Conservation (phyloP, 2,329 filamentous ascomycete species). For the Arthrobotrys musiformis region DNA sequence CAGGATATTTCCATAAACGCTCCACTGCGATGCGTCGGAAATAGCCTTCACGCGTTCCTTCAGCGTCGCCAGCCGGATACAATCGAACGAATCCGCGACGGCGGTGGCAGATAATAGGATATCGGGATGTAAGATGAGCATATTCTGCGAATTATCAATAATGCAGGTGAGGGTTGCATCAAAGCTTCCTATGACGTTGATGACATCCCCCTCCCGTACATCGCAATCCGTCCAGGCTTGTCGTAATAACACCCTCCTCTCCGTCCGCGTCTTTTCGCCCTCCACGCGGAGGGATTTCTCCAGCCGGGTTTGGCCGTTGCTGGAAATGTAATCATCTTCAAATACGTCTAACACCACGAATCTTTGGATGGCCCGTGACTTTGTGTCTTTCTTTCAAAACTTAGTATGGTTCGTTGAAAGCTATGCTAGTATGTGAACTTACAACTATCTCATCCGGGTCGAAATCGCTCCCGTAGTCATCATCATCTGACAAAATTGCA, state of each 20-base stretch:
- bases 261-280: slow-evolving; percentile 75
- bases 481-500: slow-evolving; percentile 22
- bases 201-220: slow-evolving; percentile 77
- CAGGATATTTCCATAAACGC: slow-evolving; percentile 91
- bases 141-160: slow-evolving; percentile 82
- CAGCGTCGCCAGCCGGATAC: slow-evolving; percentile 87
- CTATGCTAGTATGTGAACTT: slow-evolving; percentile 43
- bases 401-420: slow-evolving; percentile 53
- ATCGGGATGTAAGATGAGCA: slow-evolving; percentile 92
- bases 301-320: slow-evolving; percentile 58
- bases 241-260: slow-evolving; percentile 78
- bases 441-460: slow-evolving; percentile 56
- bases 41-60: slow-evolving; percentile 95
- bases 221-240: slow-evolving; percentile 88
- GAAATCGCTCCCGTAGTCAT: slow-evolving; percentile 55
- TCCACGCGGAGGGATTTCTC: slow-evolving; percentile 80
- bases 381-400: slow-evolving; percentile 60
- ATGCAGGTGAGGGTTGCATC: slow-evolving; percentile 76
- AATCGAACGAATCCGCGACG: slow-evolving; percentile 94
- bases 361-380: slow-evolving; percentile 58
- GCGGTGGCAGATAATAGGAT: slow-evolving; percentile 95
- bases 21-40: slow-evolving; percentile 78
- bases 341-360: slow-evolving; percentile 58
- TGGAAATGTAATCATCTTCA: slow-evolving; percentile 54
- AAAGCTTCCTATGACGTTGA: slow-evolving; percentile 87